Conservation (phyloP, 139 green algal species). For the Micromonas commoda region DNA sequence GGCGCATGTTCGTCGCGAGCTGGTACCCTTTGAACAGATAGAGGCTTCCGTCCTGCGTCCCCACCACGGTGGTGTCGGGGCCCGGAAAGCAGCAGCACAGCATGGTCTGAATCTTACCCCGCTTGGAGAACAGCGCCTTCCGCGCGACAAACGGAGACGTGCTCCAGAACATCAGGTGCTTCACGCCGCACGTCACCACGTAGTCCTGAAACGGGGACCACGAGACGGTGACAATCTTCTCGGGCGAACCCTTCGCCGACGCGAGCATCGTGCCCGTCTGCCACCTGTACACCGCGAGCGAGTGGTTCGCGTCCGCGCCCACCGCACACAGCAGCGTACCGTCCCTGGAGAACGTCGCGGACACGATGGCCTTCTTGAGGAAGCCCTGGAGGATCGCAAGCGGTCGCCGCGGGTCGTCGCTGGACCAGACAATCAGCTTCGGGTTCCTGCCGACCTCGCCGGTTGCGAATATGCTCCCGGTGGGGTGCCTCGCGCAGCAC, state of each 20-base stretch:
- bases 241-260: neutral
- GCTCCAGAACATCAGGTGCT: conserved; percentile 23
- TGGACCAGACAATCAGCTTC: conserved; percentile 22
- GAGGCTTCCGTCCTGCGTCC: conserved; percentile 24
- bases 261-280: conserved; percentile 2
- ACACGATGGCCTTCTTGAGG: conserved; percentile 22
- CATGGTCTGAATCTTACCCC: conserved; percentile 24
- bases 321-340: conserved; percentile 13
- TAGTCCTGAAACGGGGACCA: conserved; percentile 33
- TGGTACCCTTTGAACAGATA: conserved; percentile 31
- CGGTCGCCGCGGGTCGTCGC: neutral
- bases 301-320: conserved; percentile 7
- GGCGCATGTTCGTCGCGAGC: conserved; percentile 22
- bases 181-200: conserved; percentile 20
- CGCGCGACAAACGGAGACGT: conserved; percentile 3
- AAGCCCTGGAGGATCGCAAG: conserved; percentile 18
- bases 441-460: conserved; percentile 26
- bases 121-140: conserved; percentile 17
- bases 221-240: conserved; percentile 20
- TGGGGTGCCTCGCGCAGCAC: conserved; percentile 19
- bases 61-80: conserved; percentile 24
- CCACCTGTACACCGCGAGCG: conserved; percentile 18
- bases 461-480: conserved; percentile 16
- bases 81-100: conserved; percentile 22
- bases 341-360: conserved; percentile 17